Conservation (phyloP, 495 filamentous ascomycete genomes). For the Hypomontagnella monticulosa region DNA sequence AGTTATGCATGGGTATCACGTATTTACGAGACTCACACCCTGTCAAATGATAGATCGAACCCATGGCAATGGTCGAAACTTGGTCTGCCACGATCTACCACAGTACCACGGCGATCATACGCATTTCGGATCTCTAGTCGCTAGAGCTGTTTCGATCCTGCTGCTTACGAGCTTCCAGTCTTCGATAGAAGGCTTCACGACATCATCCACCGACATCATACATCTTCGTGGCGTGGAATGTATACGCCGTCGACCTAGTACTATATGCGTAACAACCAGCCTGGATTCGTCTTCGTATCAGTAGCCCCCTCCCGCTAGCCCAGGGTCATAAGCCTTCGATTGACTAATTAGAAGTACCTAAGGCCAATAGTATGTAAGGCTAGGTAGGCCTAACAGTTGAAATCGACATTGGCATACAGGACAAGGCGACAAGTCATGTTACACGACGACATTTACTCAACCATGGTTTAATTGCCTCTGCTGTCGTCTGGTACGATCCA, state of each 20-base stretch:
- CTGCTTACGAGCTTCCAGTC: conserved; percentile 1
- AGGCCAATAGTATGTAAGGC: conserved; percentile 14
- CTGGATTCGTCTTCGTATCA: conserved; percentile 24
- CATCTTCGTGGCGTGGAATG: conserved; percentile 2
- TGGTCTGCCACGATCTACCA: conserved; percentile 26
- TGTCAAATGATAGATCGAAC: conserved; percentile 18
- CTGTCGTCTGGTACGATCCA: conserved; percentile 6
- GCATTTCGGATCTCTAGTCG: conserved; percentile 3
- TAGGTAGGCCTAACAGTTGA: neutral
- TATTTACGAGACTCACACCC: conserved; percentile 23
- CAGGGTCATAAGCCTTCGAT: conserved; percentile 8
- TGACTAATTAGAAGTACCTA: conserved; percentile 3
- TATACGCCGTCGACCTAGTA: neutral
- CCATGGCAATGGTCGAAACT: conserved; percentile 31
- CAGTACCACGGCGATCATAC: conserved; percentile 36
- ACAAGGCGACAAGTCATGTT: conserved; percentile 33
- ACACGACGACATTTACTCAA: conserved; percentile 21
- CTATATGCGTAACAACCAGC: conserved; percentile 11
- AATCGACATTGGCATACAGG: conserved; percentile 5
- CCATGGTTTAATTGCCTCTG: conserved; percentile 9
- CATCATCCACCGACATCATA: neutral
- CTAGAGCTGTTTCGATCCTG: conserved; percentile 18
- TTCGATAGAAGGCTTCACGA: neutral
- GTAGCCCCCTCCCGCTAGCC: neutral
- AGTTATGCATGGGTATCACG: conserved; percentile 4